Conservation (phyloP, 176 grass and related monocot genomes). For the Thinopyrum elongatum region DNA sequence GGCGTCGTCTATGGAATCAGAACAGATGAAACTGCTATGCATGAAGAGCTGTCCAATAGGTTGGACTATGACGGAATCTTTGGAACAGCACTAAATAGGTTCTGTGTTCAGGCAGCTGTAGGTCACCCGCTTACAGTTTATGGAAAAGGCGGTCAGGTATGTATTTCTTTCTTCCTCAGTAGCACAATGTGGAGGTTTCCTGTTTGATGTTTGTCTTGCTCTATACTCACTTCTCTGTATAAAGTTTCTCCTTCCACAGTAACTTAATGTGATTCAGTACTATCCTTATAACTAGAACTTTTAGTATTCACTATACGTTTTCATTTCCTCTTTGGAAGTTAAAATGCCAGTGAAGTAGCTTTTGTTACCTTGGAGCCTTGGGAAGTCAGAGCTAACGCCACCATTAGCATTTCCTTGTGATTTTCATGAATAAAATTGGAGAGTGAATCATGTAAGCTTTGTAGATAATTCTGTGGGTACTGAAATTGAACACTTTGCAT, state of each 20-base stretch:
- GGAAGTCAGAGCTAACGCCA: neutral
- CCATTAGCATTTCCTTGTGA: neutral
- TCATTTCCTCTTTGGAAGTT: neutral
- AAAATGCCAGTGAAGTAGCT: neutral
- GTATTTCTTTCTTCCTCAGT: neutral
- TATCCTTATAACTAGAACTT: neutral
- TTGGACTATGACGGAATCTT: slow-evolving; percentile 94
- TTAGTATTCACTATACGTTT: neutral
- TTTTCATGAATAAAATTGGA: neutral
- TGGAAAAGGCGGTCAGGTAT: slow-evolving; percentile 93
- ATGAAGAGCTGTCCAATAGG: slow-evolving; percentile 87
- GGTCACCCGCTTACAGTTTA: slow-evolving; percentile 95
- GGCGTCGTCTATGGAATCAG: slow-evolving; percentile 87
- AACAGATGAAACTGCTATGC: slow-evolving; percentile 93
- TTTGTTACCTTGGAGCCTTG: neutral
- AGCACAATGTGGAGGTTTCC: neutral
- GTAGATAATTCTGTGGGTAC: neutral
- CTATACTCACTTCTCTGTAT: neutral
- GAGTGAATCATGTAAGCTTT: neutral
- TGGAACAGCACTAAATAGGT: slow-evolving; percentile 94
- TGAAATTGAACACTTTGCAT: neutral
- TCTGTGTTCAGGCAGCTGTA: slow-evolving; percentile 95
- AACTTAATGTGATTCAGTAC: neutral
- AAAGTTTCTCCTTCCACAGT: neutral
- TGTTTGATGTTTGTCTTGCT: neutral